Conservation (phyloP, 73 alveolate species). For the Symbiodinium pilosum region DNA sequence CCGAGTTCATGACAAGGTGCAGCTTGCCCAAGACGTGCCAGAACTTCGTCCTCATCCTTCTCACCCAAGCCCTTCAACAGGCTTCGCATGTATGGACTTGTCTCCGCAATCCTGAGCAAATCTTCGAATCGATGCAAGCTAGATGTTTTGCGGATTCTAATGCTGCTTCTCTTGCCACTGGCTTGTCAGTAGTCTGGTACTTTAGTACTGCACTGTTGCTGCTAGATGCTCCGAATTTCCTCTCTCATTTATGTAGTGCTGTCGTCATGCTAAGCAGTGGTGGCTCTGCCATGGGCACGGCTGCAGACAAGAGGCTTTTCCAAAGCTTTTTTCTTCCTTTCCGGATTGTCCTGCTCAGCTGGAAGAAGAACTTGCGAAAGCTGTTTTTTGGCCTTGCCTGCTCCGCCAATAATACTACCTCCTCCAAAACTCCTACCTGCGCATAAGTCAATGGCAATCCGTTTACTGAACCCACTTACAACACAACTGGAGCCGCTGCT, state of each 20-base stretch:
- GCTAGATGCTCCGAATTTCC: no score
- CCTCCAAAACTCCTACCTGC: neutral
- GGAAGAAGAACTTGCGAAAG: neutral
- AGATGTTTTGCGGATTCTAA: no score
- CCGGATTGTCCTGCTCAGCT: slow-evolving; percentile 53
- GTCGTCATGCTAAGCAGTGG: no score
- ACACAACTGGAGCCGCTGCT: no score
- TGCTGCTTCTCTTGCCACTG: no score
- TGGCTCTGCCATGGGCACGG: no score
- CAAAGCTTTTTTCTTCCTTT: slow-evolving; percentile 52
- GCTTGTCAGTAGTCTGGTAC: no score
- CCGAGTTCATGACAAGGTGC: neutral
- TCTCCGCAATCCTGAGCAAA: slow-evolving; percentile 48
- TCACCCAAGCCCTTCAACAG: slow-evolving; percentile 67
- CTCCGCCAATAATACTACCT: neutral
- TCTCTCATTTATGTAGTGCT: no score
- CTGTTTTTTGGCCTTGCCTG: neutral
- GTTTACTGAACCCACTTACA: no score
- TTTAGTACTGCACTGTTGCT: no score
- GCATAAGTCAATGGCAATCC: neutral
- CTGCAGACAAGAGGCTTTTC: slow-evolving; percentile 70
- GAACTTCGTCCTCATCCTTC: slow-evolving; percentile 31
- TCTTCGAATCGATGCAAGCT: no score
- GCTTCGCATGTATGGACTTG: slow-evolving; percentile 85
- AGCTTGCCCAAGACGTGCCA: neutral